phyloP scores from a whole-genome alignment of 2,329 filamentous ascomycete genomes.

The Aquanectria penicillioides region DNA sequence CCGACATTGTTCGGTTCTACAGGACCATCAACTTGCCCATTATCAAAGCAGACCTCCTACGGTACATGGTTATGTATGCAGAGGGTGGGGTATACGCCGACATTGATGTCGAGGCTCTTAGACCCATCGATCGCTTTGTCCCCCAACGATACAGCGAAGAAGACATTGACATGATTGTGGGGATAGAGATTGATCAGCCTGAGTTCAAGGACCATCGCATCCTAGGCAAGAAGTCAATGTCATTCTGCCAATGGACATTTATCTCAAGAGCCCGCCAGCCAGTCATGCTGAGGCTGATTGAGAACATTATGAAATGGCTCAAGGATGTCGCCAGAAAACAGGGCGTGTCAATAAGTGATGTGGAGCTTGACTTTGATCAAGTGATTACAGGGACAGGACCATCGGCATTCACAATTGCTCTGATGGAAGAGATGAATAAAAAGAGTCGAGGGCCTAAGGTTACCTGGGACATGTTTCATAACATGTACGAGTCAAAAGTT shows the following conservation, averaged over 20 bases:
- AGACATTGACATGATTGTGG: conserved; percentile 77
- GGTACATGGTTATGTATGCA: conserved; percentile 77
- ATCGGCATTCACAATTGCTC: conserved; percentile 73
- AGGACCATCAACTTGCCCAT: conserved; percentile 69
- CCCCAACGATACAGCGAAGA: conserved; percentile 66
- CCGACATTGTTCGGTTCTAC: conserved; percentile 72
- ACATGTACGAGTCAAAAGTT: conserved; percentile 72
- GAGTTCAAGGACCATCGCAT: conserved; percentile 71
- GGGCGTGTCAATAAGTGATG: conserved; percentile 65
- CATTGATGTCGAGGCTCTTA: conserved; percentile 50
- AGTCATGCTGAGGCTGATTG: conserved; percentile 74
- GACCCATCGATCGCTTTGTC: conserved; percentile 48
- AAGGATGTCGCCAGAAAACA: conserved; percentile 68
- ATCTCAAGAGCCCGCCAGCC: conserved; percentile 74
- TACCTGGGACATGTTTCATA: conserved; percentile 73
- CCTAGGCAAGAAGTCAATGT: conserved; percentile 73
- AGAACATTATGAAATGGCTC: conserved; percentile 75
- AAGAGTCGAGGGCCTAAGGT: conserved; percentile 51
- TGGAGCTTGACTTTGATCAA: conserved; percentile 76
- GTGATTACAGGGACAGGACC: conserved; percentile 79
- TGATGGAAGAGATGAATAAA: conserved; percentile 71
- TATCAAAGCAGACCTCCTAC: conserved; percentile 73
- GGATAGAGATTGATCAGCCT: conserved; percentile 77
- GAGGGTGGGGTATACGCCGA: conserved; percentile 79
- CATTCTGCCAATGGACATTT: conserved; percentile 82